phyloP scores from a whole-genome alignment of 208 protist genomes.

The Wallacemonas sp. region DNA sequence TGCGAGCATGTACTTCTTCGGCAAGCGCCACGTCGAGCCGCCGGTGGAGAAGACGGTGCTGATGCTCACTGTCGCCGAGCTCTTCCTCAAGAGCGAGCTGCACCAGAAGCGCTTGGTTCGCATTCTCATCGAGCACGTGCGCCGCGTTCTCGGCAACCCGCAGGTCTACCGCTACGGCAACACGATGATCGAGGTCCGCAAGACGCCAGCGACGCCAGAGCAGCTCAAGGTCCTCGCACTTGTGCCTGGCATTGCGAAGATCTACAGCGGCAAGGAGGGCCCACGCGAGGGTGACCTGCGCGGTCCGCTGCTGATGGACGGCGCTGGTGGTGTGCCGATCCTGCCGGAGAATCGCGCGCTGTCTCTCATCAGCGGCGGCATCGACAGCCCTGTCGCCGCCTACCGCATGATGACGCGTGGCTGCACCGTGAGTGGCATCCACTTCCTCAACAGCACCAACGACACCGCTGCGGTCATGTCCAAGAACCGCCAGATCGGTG shows the following conservation, averaged over 20 bases:
- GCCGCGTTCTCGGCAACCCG: constrained; percentile 65
- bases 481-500: constrained; percentile 75
- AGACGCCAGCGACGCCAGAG: constrained; percentile 40
- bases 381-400: constrained; percentile 86
- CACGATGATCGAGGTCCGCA: constrained; percentile 74
- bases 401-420: constrained; percentile 87
- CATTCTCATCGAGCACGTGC: constrained; percentile 58
- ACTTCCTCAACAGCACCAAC: constrained; percentile 88
- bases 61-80: constrained; percentile 76
- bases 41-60: constrained; percentile 45
- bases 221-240: constrained; percentile 58
- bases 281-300: constrained; percentile 61
- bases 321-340: constrained; percentile 72
- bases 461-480: constrained; percentile 74
- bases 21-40: constrained; percentile 60
- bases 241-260: constrained; percentile 75
- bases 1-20: constrained; percentile 50
- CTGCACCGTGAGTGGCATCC: constrained; percentile 68
- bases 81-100: constrained; percentile 77
- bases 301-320: constrained; percentile 46
- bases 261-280: constrained; percentile 40
- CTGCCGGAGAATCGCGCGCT: constrained; percentile 57
- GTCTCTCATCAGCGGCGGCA: constrained; percentile 78
- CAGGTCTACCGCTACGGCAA: constrained; percentile 69
- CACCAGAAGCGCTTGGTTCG: constrained; percentile 72